Evolutionary conservation across 2,329 filamentous ascomycete genomes (phyloP).

Genomic region (Alternaria ventricosa): DNA sequence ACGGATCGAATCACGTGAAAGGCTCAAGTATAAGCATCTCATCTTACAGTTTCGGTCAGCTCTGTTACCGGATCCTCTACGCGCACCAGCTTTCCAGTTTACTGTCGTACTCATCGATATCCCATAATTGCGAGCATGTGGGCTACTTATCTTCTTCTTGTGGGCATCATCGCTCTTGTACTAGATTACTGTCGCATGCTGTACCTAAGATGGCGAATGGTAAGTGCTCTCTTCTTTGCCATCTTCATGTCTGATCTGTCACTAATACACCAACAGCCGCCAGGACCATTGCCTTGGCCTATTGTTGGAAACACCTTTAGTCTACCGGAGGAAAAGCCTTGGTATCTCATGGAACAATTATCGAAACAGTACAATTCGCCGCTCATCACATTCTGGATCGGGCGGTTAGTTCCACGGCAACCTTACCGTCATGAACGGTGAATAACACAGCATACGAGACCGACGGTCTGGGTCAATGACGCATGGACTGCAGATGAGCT

Average conservation of each 20-base stretch:
- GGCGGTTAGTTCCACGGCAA: conserved; percentile 15
- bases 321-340: conserved; percentile 62
- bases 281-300: conserved; percentile 61
- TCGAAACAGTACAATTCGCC: conserved; percentile 58
- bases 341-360: conserved; percentile 63
- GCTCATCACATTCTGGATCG: conserved; percentile 63
- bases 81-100: rapidly evolving
- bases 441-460: conserved; percentile 22
- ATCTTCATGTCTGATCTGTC: too few relatives aligned
- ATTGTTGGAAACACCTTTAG: conserved; percentile 64
- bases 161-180: conserved; percentile 23
- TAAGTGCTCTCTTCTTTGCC: conserved; percentile 14
- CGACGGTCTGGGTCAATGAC: conserved; percentile 52
- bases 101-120: rapidly evolving
- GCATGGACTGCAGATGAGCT: conserved; percentile 59
- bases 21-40: neutral
- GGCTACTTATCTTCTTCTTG: neutral
- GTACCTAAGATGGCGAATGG: conserved; percentile 57
- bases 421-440: rapidly evolving
- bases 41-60: neutral
- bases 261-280: conserved; percentile 51
- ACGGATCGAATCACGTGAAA: too few relatives aligned
- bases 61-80: rapidly evolving
- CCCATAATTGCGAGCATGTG: neutral
- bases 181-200: conserved; percentile 59